Base-by-base conservation (phyloP, 192 early-diverging fungal species). In the Dissophora ornata region DNA sequence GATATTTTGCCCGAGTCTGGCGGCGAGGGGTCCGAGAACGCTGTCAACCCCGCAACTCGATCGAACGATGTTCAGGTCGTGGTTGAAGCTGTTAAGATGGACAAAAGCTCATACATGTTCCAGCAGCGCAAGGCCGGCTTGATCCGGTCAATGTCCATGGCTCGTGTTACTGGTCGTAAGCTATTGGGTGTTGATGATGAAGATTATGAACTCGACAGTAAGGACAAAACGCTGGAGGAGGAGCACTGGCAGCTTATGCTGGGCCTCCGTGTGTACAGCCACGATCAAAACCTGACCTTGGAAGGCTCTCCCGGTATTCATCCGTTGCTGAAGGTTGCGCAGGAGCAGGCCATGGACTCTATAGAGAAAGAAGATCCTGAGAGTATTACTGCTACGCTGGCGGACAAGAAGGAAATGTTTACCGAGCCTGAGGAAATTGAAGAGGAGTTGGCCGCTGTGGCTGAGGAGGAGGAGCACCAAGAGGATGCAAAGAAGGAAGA, bases 191-290 rank as follows among this genome's bases (percentile, higher is more conserved):
- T 71, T 4, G 78, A 71, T 26, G 73, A 77, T 46, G 73, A 77
- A 47, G 73, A 77, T 32, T 77, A 77, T 19, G 73, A 77, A 24
- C 25, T 15, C 4, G 60, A 80, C 7, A 22, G 52, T 1, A 24
- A 54, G 2, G 24, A 51, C 3, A 34, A 56, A 24, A 6, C 44
- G 32, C 28, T 67, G 7, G 73, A 77, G 12, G 73, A 67, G 47
- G 46, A 47, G 10, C 48, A 45, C 30, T 80, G 78, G 78, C 68
- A 80, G n/a, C 1, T 80, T 25, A 80, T 70, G 63, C 36, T 80
- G 36, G 78, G 78, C 25, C 59, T 80, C n/a, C 53, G 78, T 46
- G 63, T 80, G 2, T 80, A 80, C 61, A 71, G 62, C 19, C 78
- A 77, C 25, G 73, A 77, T 28, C 53, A 32, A 2, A 46, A 46